phyloP scores from a whole-genome alignment of 129 eudicot species.

The Kitagawia praeruptora region DNA sequence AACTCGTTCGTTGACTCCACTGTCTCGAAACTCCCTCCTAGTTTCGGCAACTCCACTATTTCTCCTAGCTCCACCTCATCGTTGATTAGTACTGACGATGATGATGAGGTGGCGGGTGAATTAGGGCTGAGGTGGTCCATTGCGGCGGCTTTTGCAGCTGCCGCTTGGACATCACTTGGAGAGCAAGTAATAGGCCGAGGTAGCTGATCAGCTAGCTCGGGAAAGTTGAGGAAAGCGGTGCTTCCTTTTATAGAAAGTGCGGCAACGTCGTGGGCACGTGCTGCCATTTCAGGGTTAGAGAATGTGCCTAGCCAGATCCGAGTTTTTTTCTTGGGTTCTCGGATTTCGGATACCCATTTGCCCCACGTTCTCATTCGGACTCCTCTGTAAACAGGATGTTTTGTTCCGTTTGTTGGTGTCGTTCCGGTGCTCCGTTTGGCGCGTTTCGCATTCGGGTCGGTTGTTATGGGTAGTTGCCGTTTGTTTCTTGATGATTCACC shows the following conservation, averaged over 20 bases:
- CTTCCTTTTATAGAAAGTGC: constrained; percentile 63
- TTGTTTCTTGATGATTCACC: not conserved
- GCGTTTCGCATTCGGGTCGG: constrained; percentile 20
- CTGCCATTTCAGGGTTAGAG: constrained; percentile 83
- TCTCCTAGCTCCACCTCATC: constrained; percentile 38
- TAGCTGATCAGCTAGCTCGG: constrained; percentile 42
- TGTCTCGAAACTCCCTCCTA: constrained; percentile 48
- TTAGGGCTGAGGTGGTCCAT: constrained; percentile 43
- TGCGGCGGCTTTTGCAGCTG: constrained; percentile 71
- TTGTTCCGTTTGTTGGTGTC: constrained; percentile 14
- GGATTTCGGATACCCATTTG: constrained; percentile 86
- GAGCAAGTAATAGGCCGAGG: constrained; percentile 73
- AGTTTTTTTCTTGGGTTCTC: constrained; percentile 76
- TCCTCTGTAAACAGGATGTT: constrained; percentile 72
- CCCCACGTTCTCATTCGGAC: constrained; percentile 92
- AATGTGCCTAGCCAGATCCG: constrained; percentile 95
- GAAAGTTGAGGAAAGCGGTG: constrained; percentile 76
- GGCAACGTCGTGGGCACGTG: constrained; percentile 90
- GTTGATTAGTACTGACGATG: constrained; percentile 22
- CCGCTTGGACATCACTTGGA: constrained; percentile 73
- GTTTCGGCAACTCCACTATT: constrained; percentile 67
- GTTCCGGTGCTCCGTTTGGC: constrained; percentile 16
- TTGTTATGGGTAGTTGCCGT: not conserved
- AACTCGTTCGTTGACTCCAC: constrained; percentile 30
- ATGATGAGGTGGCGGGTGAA: constrained; percentile 3